These are phyloP conservation scores for Aspergillus conjunctus DNA, from an alignment of 495 filamentous ascomycete species.

Conservation along the genomic window DNA sequence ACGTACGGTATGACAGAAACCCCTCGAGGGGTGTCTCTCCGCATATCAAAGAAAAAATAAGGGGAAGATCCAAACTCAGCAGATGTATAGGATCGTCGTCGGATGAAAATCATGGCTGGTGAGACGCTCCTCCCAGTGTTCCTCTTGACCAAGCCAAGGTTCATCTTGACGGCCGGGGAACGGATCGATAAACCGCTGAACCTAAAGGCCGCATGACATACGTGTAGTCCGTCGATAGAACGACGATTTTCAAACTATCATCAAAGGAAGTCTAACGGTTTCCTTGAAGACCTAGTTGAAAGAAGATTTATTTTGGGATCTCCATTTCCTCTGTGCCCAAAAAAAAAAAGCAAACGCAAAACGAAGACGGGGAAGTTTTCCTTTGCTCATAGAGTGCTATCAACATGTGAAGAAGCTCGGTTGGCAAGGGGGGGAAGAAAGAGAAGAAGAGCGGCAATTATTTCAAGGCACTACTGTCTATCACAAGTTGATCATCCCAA, in stretches of 20 bases:
- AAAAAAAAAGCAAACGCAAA: neutral
- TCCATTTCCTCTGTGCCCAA: neutral
- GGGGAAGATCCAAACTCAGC: conserved; percentile 17
- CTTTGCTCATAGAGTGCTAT: conserved; percentile 9
- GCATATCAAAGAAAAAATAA: conserved; percentile 11
- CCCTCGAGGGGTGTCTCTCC: conserved; percentile 8
- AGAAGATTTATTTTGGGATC: neutral
- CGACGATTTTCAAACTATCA: conserved; percentile 24
- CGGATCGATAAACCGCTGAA: conserved; percentile 47
- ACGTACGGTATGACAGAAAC: conserved; percentile 15
- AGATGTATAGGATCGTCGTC: conserved; percentile 19
- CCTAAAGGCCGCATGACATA: conserved; percentile 45
- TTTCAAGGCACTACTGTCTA: neutral
- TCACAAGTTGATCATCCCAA: neutral
- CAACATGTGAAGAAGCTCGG: conserved; percentile 19
- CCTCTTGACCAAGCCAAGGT: conserved; percentile 17
- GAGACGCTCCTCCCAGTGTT: conserved; percentile 1
- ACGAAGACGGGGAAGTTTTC: neutral
- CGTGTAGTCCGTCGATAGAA: conserved; percentile 21
- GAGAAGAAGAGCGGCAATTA: conserved; percentile 3
- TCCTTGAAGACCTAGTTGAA: neutral
- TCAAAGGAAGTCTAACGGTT: conserved; percentile 14
- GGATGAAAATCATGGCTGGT: conserved; percentile 12
- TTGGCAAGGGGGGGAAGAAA: neutral
- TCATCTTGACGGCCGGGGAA: conserved; percentile 33